These are phyloP conservation scores for Seiridium cupressi DNA, from an alignment of 2,329 filamentous ascomycete genomes.

Conservation along the genomic window DNA sequence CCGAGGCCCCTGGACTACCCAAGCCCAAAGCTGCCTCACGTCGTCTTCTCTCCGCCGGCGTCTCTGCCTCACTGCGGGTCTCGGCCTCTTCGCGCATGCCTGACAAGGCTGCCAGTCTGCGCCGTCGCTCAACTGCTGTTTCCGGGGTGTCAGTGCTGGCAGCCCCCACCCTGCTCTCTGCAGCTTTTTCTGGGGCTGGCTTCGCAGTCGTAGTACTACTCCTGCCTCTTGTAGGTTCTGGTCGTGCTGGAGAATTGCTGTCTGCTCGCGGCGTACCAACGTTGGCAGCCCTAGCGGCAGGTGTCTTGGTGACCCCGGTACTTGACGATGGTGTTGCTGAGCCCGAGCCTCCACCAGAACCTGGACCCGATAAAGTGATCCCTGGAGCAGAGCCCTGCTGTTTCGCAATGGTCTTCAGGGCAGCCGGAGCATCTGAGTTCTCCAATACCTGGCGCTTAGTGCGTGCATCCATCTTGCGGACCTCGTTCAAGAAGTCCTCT, in stretches of 20 bases:
- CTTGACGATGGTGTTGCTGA: slow-evolving; percentile 26
- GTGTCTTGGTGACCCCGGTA: slow-evolving; percentile 8
- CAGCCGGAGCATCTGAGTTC: slow-evolving; percentile 44
- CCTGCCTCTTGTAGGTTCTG: background rate
- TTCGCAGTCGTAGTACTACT: background rate
- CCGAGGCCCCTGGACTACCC: slow-evolving; percentile 37
- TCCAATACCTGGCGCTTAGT: slow-evolving; percentile 56
- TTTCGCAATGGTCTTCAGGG: slow-evolving; percentile 49
- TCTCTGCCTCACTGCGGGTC: slow-evolving; percentile 54
- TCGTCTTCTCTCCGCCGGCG: slow-evolving; percentile 70
- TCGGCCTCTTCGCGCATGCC: slow-evolving; percentile 41
- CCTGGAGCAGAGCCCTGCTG: slow-evolving; percentile 4
- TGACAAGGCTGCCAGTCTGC: slow-evolving; percentile 56
- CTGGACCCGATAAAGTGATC: background rate
- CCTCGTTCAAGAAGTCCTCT: slow-evolving; percentile 73
- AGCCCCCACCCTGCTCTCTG: slow-evolving; percentile 11
- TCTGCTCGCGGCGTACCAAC: background rate
- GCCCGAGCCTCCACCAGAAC: slow-evolving; percentile 2
- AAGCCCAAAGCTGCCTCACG: slow-evolving; percentile 73
- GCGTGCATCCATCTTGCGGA: slow-evolving; percentile 69
- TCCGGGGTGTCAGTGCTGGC: slow-evolving; percentile 48
- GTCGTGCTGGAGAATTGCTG: background rate
- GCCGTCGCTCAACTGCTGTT: slow-evolving; percentile 67
- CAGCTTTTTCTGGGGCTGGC: background rate
- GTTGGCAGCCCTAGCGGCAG: slow-evolving; percentile 5